Evolutionary conservation across 1,139 yeast species (phyloP), one percentile per base, ranked within the genome.

Genomic region (Diutina sp.): DNA sequence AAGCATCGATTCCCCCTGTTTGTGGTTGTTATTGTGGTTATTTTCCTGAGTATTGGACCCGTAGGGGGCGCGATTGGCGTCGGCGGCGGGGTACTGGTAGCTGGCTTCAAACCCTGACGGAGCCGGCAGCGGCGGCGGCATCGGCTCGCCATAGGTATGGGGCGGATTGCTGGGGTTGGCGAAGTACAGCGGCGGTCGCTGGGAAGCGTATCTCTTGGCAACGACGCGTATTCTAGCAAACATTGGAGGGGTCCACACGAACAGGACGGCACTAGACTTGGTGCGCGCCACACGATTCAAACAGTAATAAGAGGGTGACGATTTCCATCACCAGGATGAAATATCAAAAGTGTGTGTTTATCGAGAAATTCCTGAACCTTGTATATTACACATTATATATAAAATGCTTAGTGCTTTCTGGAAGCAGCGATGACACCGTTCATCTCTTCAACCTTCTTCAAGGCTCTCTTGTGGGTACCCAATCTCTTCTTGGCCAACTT

Each of bases 401-500:
- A 46, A 21, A 46, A 50, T 50, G 64, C 65, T 70, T 76, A 76
- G 71, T 76, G 80, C 79, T 91, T 90, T 86, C 97, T 90, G 73
- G 98, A 84, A 82, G 93, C 97, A 77, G 97, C 90, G 79, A 95
- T 93, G 83, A 93, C 84, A 76, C 82, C 79, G 85, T 83, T 89
- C 93, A 95, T 88, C 81, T 91, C 97, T 83, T 95, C 99, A 78
- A 93, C 95, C 90, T 95, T 95, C 77, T 89, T 95, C 87, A 90
- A 89, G 73, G 99, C 97, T 87, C 99, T 95, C 84, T 86, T 87
- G 87, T 91, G 96, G 72, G 99, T 90, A 81, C 99, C 99, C 77
- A 95, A 90, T 93, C 97, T 93, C 96, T 90, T 93, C 95, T 95
- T 95, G 69, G 98, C 97, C 76, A 95, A 91, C 90, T 95, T 95